Conservation (phyloP, 495 filamentous ascomycete genomes). For the Aspergillus haitiensis region DNA sequence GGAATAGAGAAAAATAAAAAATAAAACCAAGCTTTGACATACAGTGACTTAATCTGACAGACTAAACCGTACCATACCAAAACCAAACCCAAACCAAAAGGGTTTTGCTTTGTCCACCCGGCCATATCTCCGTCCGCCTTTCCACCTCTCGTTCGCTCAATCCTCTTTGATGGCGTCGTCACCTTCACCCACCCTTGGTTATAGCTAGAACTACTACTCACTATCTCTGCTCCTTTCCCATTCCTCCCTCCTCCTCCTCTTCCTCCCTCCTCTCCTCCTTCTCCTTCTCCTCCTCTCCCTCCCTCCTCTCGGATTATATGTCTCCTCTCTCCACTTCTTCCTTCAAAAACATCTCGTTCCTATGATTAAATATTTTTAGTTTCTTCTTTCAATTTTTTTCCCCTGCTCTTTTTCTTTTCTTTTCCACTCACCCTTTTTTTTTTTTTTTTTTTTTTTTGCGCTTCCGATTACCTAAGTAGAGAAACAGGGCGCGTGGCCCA, state of each 20-base stretch:
- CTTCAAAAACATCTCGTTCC: slow-evolving; percentile 12
- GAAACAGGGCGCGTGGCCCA: slow-evolving; percentile 16
- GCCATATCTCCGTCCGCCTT: slow-evolving; percentile 17
- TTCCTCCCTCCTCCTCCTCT: slow-evolving; percentile 18
- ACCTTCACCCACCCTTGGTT: slow-evolving; percentile 1
- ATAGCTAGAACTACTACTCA: background rate
- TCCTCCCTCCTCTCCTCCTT: slow-evolving; percentile 9
- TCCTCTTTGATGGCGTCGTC: slow-evolving; percentile 16
- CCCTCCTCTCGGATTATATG: slow-evolving; percentile 21
- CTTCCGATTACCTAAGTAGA: slow-evolving; percentile 24
- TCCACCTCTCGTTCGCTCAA: slow-evolving; percentile 9
- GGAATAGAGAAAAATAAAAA: too few relatives aligned
- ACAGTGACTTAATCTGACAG: background rate
- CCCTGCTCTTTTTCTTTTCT: slow-evolving; percentile 19
- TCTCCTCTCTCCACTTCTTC: slow-evolving; percentile 18
- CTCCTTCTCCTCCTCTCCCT: slow-evolving; percentile 23
- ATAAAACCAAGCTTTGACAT: too few relatives aligned
- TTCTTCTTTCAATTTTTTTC: slow-evolving; percentile 16
- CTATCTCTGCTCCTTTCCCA: slow-evolving; percentile 4
- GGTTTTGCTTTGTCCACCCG: background rate
- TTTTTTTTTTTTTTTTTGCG: slow-evolving; percentile 20
- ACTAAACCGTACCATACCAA: slow-evolving; percentile 13
- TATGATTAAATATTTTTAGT: slow-evolving; percentile 19
- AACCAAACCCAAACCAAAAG: background rate
- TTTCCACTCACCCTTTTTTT: slow-evolving; percentile 16